Evolutionary conservation across 139 green algal species (phyloP).

Genomic region (Coelastrella sp.): DNA sequence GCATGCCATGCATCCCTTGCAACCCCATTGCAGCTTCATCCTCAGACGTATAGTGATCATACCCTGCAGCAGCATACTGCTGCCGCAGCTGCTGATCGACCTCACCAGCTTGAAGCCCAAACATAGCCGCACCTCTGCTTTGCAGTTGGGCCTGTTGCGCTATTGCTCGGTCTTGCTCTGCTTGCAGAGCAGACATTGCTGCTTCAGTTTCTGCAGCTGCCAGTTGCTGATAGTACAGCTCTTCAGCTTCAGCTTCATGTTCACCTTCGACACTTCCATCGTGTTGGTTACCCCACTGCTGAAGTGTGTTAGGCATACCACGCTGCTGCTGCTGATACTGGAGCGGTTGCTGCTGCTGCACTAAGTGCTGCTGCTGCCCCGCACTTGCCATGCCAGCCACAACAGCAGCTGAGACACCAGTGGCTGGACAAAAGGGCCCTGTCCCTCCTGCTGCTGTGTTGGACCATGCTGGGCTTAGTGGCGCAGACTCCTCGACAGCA

Average conservation of each 20-base stretch:
- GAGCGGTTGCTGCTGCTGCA: background rate
- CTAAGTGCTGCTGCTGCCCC: too few species aligned
- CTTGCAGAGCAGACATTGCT: background rate
- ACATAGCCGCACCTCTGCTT: background rate
- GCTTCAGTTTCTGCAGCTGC: constrained; percentile 12
- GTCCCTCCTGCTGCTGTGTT: background rate
- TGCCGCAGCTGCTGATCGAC: constrained; percentile 3
- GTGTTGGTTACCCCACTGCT: background rate
- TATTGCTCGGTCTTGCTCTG: background rate
- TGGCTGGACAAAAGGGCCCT: background rate
- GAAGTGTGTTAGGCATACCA: constrained; percentile 3
- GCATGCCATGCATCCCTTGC: background rate
- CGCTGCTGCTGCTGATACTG: constrained; percentile 41
- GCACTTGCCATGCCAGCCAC: too few species aligned
- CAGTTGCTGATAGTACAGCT: constrained; percentile 13
- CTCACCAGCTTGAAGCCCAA: background rate
- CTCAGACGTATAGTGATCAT: background rate
- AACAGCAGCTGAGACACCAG: background rate
- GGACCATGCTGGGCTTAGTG: background rate
- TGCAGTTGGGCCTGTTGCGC: constrained; percentile 18
- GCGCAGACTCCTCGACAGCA: background rate
- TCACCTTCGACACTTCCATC: background rate
- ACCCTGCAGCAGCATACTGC: background rate
- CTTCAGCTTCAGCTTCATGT: constrained; percentile 12
- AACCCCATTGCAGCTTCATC: background rate